Evolutionary conservation across 371 early-diverging fungal genomes (phyloP).

Genomic region (Polyrhizophydium stewartii): DNA sequence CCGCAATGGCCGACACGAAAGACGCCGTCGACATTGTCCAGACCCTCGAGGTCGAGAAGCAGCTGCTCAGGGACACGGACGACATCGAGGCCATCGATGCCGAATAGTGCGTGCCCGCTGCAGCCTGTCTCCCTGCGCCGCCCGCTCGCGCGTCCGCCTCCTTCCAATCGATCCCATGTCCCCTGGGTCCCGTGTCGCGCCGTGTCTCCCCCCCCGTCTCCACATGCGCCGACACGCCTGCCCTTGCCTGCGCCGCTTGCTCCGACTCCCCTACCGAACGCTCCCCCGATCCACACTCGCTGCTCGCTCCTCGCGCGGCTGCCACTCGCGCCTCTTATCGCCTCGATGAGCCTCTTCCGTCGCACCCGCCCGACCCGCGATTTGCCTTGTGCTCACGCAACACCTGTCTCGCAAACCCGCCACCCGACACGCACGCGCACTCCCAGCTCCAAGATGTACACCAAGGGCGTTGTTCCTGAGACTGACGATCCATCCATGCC

Average conservation of each 20-base stretch:
- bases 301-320: neutral
- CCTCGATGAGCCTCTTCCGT: no score
- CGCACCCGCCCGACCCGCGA: no score
- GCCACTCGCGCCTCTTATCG: neutral
- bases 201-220: neutral
- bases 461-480: conserved; percentile 16
- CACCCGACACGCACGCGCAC: neutral
- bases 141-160: no score
- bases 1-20: no score
- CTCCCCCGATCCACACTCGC: neutral
- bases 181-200: no score
- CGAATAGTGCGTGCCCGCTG: conserved; percentile 4
- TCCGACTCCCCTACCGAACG: neutral
- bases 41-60: conserved; percentile 8
- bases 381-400: no score
- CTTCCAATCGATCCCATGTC: no score
- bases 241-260: neutral
- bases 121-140: no score
- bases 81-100: conserved; percentile 10
- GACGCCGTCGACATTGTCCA: neutral
- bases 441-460: neutral
- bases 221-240: no score
- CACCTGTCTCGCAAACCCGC: neutral
- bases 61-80: neutral
- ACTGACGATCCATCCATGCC: conserved; percentile 29